Evolutionary conservation across 495 filamentous ascomycete genomes (phyloP), one percentile per base, ranked within the genome.

Genomic region (Polyplosphaeria fusca): DNA sequence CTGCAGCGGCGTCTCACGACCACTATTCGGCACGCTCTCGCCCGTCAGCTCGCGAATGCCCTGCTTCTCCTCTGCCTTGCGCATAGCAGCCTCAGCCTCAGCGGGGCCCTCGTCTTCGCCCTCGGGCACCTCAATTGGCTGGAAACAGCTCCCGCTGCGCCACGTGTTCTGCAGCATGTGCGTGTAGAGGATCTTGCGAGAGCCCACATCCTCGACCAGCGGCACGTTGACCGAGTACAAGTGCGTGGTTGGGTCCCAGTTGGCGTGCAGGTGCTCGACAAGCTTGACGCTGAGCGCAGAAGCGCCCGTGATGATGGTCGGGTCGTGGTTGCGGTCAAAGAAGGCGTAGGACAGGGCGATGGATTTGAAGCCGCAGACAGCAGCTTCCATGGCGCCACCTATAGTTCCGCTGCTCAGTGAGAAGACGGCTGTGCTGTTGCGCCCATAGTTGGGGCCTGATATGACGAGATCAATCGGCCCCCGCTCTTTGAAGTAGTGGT

Each of bases 401-500:
- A 98, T 74, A 0, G 93, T 98, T 19, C 93, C 93, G 38, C 84
- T 89, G 35, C 84, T 89, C 47, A 98, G 73, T n/a, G 86, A 85
- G 65, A 97, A 96, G 19, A 96, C 78, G 0, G 92, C 88, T 0
- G 93, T 97, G 2, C 87, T 88, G 72, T 98, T 98, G 32, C 92
- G 77, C 5, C 93, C 93, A 73, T 95, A 96, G 69, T 98, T 98
- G 5, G 93, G 93, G 1, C 93, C 93, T 12, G 81, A 86, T 4
- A 98, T 79, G 3, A 97, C 90, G 2, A 97, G 74, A 67, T 96
- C 92, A 43, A 96, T 76, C 14, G 82, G 82, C 2, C 83, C 88
- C 22, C 82, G 81, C 52, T 88, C 83, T 53, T 83, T 74, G 75
- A 94, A 96, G 76, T 86, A 92, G 74, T 89, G 88, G 68, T 86